These are phyloP conservation scores for Hypoxylon rickii DNA, from an alignment of 495 filamentous ascomycete genomes.

Conservation along the genomic window DNA sequence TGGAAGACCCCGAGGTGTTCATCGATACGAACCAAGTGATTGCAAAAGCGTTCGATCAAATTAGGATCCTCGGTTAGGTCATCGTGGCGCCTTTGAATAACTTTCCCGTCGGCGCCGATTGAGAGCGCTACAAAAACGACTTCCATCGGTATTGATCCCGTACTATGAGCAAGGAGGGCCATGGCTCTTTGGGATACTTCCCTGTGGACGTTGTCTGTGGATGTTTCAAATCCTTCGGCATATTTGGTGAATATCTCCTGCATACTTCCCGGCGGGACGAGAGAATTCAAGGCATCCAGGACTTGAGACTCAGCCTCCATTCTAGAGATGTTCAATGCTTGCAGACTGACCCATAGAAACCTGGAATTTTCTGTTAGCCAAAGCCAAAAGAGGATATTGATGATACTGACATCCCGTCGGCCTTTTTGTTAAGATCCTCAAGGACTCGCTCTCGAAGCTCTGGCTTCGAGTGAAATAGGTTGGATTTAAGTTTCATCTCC, in stretches of 20 bases:
- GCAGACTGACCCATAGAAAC: slow-evolving; percentile 6
- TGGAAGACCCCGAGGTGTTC: background rate
- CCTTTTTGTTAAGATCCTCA: background rate
- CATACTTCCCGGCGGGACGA: background rate
- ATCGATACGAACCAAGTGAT: slow-evolving; percentile 1
- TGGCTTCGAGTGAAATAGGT: background rate
- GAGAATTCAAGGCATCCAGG: background rate
- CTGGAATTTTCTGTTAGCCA: background rate
- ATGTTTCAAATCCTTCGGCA: background rate
- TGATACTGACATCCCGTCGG: slow-evolving; percentile 12
- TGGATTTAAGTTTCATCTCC: background rate
- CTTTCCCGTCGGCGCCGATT: background rate
- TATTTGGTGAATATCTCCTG: background rate
- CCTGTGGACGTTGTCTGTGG: background rate
- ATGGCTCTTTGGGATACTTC: slow-evolving; percentile 1
- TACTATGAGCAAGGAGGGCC: background rate
- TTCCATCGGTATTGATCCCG: slow-evolving; percentile 2
- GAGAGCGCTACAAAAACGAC: background rate
- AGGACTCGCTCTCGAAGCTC: background rate
- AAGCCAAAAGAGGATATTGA: background rate
- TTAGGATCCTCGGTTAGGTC: background rate
- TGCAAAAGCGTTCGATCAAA: background rate
- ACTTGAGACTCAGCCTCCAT: background rate
- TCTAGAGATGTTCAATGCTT: slow-evolving; percentile 1
- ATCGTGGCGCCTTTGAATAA: background rate